Conservation (phyloP, 805 yeast species). For the Nadsonia fulvescens region DNA sequence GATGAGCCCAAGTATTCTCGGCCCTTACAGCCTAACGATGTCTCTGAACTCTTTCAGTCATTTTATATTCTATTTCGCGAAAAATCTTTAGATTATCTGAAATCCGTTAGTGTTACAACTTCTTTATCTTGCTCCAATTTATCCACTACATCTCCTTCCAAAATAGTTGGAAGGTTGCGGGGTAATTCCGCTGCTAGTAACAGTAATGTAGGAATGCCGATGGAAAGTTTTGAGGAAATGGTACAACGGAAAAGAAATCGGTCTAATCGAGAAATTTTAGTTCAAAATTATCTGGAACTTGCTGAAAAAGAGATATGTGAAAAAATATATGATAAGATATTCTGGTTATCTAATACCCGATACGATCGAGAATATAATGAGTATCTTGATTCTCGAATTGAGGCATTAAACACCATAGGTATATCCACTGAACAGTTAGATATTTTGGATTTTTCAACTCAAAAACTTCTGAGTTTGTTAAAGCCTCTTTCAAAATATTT, state of each 20-base stretch:
- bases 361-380: conserved; percentile 12
- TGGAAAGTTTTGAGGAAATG: conserved; percentile 19
- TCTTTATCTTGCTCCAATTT: conserved; percentile 7
- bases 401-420: no score
- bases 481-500: no score
- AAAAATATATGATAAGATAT: conserved; percentile 20
- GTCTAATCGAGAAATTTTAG: conserved; percentile 11
- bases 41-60: conserved; percentile 23
- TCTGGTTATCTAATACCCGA: conserved; percentile 15
- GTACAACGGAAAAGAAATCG: conserved; percentile 17
- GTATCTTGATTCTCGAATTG: no score
- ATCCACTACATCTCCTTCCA: conserved; percentile 7
- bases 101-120: no score
- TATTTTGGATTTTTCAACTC: no score
- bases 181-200: conserved; percentile 9
- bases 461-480: no score
- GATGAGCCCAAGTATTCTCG: conserved; percentile 22
- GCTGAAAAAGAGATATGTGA: conserved; percentile 22
- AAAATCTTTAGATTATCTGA: conserved; percentile 13
- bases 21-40: conserved; percentile 21
- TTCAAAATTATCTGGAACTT: conserved; percentile 14
- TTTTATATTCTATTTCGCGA: conserved; percentile 19
- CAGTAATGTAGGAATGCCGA: conserved; percentile 15
- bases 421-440: no score
- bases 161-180: no score